Base-by-base conservation (phyloP, 495 filamentous ascomycete genomes). In the Aspergillus olivimuriae region DNA sequence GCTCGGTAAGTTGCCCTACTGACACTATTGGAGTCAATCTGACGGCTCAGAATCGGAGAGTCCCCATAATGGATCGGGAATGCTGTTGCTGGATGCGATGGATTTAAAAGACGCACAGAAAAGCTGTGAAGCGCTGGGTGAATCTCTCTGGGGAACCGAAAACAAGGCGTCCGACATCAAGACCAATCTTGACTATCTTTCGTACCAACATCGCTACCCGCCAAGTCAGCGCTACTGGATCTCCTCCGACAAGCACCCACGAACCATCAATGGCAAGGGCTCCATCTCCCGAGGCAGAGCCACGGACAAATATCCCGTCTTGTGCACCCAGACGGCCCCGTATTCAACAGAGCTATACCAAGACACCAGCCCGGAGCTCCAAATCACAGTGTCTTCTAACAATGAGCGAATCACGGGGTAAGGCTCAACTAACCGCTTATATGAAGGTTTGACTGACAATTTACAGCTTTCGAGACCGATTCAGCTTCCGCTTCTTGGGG, bases 401-500 rank as follows among this genome's bases (percentile, higher is more conserved):
- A 28, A 28, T 11, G 24, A 28, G 24, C 24, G 24, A 6, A 28
- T 28, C 24, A 28, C 24, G 6, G 24, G 24, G 24, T 28, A 6
- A 28, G 24, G n/a, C n/a, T n/a, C n/a, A n/a, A n/a, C n/a, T n/a
- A n/a, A n/a, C n/a, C n/a, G n/a, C n/a, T n/a, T n/a, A n/a, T n/a
- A n/a, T n/a, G n/a, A n/a, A n/a, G n/a, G n/a, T n/a, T n/a, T n/a
- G n/a, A n/a, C n/a, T n/a, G n/a, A n/a, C n/a, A n/a, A n/a, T n/a
- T n/a, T 6, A 28, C 11, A 28, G 57, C 6, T 57, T 57, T 30
- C 57, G 56, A 10, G 57, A 60, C 43, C 51, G 53, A 14, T 34
- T 50, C 15, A 50, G 39, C 22, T 60, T 60, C 28, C 48, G 54
- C 17, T 60, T 60, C 15, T 37, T 50, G 10, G 57, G 57, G 0